A percentile compares a stretch with the other conserved stretches of the same genome.
These are phyloP conservation scores for Catenaria anguillulae DNA, from an alignment of 371 early-diverging fungal species.

Conservation along the genomic window DNA sequence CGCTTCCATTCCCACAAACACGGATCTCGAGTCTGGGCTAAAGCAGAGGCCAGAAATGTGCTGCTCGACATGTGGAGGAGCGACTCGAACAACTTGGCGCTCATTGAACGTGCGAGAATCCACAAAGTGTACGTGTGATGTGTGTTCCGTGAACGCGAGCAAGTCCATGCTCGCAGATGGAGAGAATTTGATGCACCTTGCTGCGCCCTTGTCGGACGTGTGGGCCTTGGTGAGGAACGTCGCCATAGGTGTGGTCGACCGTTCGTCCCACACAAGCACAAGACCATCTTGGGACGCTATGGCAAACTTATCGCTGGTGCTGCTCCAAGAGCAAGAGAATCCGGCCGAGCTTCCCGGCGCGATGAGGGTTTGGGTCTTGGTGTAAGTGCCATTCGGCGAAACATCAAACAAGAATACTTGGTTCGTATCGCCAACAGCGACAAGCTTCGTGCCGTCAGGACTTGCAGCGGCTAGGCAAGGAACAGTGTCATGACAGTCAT, in stretches of 20 bases:
- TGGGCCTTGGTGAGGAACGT: constrained; percentile 38
- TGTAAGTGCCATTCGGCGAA: constrained; percentile 40
- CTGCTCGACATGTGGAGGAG: constrained; percentile 38
- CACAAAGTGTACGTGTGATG: constrained; percentile 63
- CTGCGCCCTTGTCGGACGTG: constrained; percentile 60
- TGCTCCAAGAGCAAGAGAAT: constrained; percentile 72
- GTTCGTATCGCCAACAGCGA: constrained; percentile 74
- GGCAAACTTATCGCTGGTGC: constrained; percentile 51
- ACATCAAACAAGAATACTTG: constrained; percentile 64
- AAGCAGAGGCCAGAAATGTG: constrained; percentile 65
- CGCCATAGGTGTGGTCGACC: constrained; percentile 33
- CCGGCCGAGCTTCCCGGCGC: constrained; percentile 34
- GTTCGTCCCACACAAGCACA: constrained; percentile 61
- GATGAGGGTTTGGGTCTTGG: constrained; percentile 45
- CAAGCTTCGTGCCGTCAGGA: constrained; percentile 63
- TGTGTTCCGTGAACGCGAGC: constrained; percentile 65
- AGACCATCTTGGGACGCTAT: constrained; percentile 68
- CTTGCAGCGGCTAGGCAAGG: constrained; percentile 61
- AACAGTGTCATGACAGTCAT: too few species aligned
- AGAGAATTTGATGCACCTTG: constrained; percentile 69
- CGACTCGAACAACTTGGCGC: constrained; percentile 45
- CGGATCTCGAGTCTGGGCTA: constrained; percentile 53
- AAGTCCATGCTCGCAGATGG: constrained; percentile 65
- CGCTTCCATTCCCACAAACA: constrained; percentile 56
- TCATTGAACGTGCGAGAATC: constrained; percentile 71